A percentile compares a stretch with the other conserved stretches of the same genome.
These are phyloP conservation scores for Daldinia sp. DNA, from an alignment of 2,329 filamentous ascomycete species.

Conservation along the genomic window DNA sequence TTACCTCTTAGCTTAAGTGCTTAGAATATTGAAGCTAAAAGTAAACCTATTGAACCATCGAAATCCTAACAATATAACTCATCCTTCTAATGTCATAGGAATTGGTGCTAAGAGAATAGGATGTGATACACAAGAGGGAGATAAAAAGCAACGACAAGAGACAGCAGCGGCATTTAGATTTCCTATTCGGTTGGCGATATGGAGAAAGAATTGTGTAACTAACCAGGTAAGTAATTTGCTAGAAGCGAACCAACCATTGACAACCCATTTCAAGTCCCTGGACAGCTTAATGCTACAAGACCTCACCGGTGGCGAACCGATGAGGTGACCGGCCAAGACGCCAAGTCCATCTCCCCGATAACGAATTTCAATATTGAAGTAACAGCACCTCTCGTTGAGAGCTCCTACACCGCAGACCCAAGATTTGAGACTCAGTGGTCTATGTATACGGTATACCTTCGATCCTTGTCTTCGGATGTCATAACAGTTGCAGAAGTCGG, in stretches of 20 bases:
- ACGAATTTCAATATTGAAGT: not conserved
- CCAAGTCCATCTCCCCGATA: not conserved
- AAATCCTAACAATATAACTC: too few species aligned
- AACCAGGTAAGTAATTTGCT: not conserved
- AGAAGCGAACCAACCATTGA: not conserved
- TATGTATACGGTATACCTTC: not conserved
- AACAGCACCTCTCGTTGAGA: not conserved
- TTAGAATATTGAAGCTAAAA: too few species aligned
- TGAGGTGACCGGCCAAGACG: conserved; percentile 1
- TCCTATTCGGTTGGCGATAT: not conserved
- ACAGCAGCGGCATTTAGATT: not conserved
- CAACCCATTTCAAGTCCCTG: not conserved
- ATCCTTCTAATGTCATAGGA: not conserved
- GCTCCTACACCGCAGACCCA: conserved; percentile 1
- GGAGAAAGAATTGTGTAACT: not conserved
- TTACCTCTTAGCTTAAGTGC: too few species aligned
- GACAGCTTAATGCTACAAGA: not conserved
- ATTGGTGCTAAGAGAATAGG: not conserved
- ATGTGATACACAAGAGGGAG: not conserved
- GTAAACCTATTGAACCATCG: too few species aligned
- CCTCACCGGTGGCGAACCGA: not conserved
- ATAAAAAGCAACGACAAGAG: not conserved
- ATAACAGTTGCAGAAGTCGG: not conserved
- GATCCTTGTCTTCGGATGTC: not conserved
- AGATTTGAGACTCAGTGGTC: not conserved